Conservation (phyloP, 2,329 filamentous ascomycete species). For the Apiospora koreana region DNA sequence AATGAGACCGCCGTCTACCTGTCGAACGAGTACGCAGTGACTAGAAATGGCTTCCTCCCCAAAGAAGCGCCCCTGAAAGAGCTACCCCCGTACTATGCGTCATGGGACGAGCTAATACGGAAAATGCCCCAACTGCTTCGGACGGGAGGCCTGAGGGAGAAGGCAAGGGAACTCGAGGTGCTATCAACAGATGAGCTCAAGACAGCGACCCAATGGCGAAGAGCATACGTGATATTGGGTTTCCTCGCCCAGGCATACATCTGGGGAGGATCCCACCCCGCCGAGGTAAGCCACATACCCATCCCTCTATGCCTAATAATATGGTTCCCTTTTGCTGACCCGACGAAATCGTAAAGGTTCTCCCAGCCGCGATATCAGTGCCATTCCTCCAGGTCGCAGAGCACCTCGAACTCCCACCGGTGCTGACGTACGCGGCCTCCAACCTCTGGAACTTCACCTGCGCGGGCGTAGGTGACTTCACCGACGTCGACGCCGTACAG, state of each 20-base stretch:
- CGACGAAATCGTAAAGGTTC: slow-evolving; percentile 38
- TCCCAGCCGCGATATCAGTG: slow-evolving; percentile 76
- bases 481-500: slow-evolving; percentile 67
- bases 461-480: slow-evolving; percentile 47
- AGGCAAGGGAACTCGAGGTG: slow-evolving; percentile 67
- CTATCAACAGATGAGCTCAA: slow-evolving; percentile 66
- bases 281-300: slow-evolving; percentile 57
- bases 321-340: neutral
- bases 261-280: slow-evolving; percentile 78
- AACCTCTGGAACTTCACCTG: slow-evolving; percentile 90
- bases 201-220: slow-evolving; percentile 72
- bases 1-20: slow-evolving; percentile 15
- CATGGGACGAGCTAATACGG: slow-evolving; percentile 73
- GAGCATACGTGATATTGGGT: slow-evolving; percentile 76
- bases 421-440: slow-evolving; percentile 85
- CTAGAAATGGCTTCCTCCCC: slow-evolving; percentile 75
- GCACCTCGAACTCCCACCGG: slow-evolving; percentile 78
- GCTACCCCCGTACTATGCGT: slow-evolving; percentile 73
- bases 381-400: slow-evolving; percentile 73
- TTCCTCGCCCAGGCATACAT: slow-evolving; percentile 85
- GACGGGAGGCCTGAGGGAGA: slow-evolving; percentile 61
- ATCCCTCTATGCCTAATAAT: too few relatives aligned
- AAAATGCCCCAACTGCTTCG: slow-evolving; percentile 70
- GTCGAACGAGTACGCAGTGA: slow-evolving; percentile 39
- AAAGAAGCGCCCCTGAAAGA: slow-evolving; percentile 63